Evolutionary conservation across 1,284 basidiomycete species (phyloP).

Genomic region (Phlebopus sp.): DNA sequence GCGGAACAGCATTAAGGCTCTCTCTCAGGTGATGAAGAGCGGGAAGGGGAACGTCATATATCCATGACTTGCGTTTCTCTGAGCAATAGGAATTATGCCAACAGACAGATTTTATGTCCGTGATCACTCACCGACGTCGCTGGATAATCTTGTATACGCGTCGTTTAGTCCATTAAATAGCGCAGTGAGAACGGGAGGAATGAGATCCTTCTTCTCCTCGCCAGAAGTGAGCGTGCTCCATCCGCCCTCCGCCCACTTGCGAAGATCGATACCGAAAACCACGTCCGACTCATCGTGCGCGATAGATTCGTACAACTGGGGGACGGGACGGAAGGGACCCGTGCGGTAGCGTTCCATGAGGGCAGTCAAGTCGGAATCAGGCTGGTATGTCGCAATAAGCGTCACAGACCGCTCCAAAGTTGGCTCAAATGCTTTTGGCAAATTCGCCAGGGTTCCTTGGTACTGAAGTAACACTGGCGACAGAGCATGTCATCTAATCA

Average conservation of each 20-base stretch:
- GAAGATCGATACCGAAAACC: constrained; percentile 85
- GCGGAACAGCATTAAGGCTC: constrained; percentile 70
- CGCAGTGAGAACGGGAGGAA: constrained; percentile 76
- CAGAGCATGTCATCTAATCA: background rate
- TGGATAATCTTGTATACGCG: constrained; percentile 61
- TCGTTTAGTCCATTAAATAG: constrained; percentile 64
- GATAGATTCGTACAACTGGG: constrained; percentile 82
- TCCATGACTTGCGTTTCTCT: constrained; percentile 91
- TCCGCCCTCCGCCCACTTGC: constrained; percentile 80
- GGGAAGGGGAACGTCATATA: constrained; percentile 85
- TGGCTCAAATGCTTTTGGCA: constrained; percentile 63
- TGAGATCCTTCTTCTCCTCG: constrained; percentile 56
- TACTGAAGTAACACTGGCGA: constrained; percentile 77
- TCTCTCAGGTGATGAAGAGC: constrained; percentile 83
- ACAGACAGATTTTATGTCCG: background rate
- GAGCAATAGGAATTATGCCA: constrained; percentile 10
- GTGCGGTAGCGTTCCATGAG: constrained; percentile 89
- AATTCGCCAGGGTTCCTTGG: constrained; percentile 69
- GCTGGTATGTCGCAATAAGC: constrained; percentile 79
- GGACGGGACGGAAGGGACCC: constrained; percentile 81
- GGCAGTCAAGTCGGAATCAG: constrained; percentile 77
- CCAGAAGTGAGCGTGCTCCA: constrained; percentile 51
- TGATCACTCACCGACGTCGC: constrained; percentile 56
- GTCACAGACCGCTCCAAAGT: constrained; percentile 69
- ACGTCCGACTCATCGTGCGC: constrained; percentile 79